A percentile compares a stretch with the other conserved stretches of the same genome.
Evolutionary conservation across 2,329 filamentous ascomycete species (phyloP).

Genomic region (Alternaria longipes): DNA sequence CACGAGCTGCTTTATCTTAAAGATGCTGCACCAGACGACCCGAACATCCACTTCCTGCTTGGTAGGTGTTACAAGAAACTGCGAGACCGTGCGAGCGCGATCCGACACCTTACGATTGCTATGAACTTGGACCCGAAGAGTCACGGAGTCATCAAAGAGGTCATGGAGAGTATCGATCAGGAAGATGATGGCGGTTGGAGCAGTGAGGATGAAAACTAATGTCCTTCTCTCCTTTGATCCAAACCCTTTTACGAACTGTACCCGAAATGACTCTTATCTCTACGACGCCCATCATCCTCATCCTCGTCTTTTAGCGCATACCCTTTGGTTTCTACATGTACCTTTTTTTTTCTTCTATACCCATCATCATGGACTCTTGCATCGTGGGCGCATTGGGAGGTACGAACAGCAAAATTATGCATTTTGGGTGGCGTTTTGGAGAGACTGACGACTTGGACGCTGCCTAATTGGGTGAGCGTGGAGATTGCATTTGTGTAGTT

Average conservation of each 20-base stretch:
- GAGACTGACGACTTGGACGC: not conserved
- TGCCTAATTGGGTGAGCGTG: slow-evolving; percentile 2
- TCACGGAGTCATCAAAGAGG: slow-evolving; percentile 92
- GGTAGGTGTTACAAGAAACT: slow-evolving; percentile 75
- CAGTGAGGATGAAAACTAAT: slow-evolving; percentile 46
- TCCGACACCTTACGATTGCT: slow-evolving; percentile 93
- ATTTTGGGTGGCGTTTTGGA: slow-evolving; percentile 1
- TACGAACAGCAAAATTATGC: not conserved
- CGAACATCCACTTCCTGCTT: slow-evolving; percentile 93
- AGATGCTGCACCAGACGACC: slow-evolving; percentile 90
- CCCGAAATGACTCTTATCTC: slow-evolving; percentile 5
- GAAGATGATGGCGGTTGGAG: slow-evolving; percentile 62
- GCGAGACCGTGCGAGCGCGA: slow-evolving; percentile 73
- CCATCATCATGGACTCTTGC: slow-evolving; percentile 7
- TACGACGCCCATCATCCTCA: slow-evolving; percentile 2
- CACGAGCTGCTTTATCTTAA: slow-evolving; percentile 87
- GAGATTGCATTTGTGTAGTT: slow-evolving; percentile 2
- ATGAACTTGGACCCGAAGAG: slow-evolving; percentile 97
- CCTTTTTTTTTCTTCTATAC: slow-evolving; percentile 6
- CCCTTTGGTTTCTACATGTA: not conserved
- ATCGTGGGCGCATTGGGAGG: slow-evolving; percentile 7
- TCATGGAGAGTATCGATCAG: slow-evolving; percentile 90
- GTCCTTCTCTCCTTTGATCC: not conserved
- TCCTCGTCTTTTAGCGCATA: slow-evolving; percentile 8
- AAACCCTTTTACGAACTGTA: not conserved